Base-by-base conservation (phyloP, 345 rosid genomes). In the Streptanthus diversifolius region DNA sequence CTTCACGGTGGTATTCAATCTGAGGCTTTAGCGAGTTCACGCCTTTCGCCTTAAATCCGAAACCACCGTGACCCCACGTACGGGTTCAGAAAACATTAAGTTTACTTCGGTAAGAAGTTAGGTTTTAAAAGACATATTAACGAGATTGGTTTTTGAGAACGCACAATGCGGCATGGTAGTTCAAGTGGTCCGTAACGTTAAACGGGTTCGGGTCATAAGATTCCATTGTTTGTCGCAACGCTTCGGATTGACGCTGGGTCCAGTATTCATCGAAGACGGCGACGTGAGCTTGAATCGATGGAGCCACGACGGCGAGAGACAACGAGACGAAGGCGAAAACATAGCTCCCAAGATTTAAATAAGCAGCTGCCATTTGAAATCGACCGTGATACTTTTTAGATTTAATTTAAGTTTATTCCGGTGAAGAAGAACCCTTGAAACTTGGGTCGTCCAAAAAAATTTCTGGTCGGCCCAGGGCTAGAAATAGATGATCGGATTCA, bases 231-330 rank as follows among this genome's bases (percentile, higher is more conserved):
- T 71, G 68, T 13, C 55, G 66, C 10, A 32, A 11, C 9, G 96
- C 88, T 6, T 63, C 32, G 4, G 53, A 13, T 43, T 83, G 84
- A 12, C 79, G 79, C 29, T 71, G 59, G 58, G 44, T 71, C 97
- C 93, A 87, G 60, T 91, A 89, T 2, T 80, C 83, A 40, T 91
- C 96, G 22, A 39, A 76, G 19, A 71, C 76, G 0, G 63, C 80
- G 1, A 84, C 39, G 68, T 85, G 24, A 7, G 90, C 88, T 24
- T 32, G 55, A 73, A 49, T 65, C 63, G 71, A 12, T 47, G 72
- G 72, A 53, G 62, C 52, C 3, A 64, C 17, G 4, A 47, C 11
- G 0, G 72, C 67, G 7, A 79, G 19, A n/a, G 59, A 44, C 53
- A 73, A 69, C 1, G 62, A 18, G 66, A 78, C 59, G 6, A 79